Evolutionary conservation across 768 basidiomycete species (phyloP).

Genomic region (Rhodotorula babjevae): DNA sequence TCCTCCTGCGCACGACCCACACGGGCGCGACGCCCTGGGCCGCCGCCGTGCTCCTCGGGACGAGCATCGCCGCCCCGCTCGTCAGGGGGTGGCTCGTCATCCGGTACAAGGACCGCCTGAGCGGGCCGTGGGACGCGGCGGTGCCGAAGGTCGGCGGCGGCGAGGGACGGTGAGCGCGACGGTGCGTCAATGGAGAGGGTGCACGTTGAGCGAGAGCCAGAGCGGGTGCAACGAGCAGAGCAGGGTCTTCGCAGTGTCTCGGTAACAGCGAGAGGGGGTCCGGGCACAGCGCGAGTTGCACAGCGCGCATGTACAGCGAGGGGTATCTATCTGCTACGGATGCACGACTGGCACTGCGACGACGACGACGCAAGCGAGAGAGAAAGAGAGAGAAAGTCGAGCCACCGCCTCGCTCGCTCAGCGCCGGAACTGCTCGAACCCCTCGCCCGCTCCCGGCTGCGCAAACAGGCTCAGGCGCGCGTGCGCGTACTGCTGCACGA

Average conservation of each 20-base stretch:
- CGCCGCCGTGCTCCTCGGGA: constrained; percentile 69
- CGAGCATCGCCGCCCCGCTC: constrained; percentile 23
- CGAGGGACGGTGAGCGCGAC: not conserved
- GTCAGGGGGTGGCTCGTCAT: constrained; percentile 49
- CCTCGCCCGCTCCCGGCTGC: not conserved
- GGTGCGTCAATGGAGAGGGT: too few relatives aligned
- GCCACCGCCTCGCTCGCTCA: not conserved
- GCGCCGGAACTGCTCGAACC: not conserved
- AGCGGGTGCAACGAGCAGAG: too few relatives aligned
- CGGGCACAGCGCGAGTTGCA: too few relatives aligned
- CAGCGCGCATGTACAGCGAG: too few relatives aligned
- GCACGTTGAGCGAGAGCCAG: too few relatives aligned
- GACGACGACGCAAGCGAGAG: too few relatives aligned
- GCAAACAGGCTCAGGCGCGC: constrained; percentile 20
- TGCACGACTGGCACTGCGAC: too few relatives aligned
- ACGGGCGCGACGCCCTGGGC: constrained; percentile 48
- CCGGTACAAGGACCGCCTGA: constrained; percentile 79
- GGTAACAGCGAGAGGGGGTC: too few relatives aligned
- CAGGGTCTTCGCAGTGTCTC: too few relatives aligned
- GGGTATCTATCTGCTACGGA: too few relatives aligned
- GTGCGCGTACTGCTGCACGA: constrained; percentile 24
- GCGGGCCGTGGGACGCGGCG: constrained; percentile 71
- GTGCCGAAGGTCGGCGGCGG: not conserved
- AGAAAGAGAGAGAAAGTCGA: too few relatives aligned
- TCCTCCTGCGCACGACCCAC: constrained; percentile 50